Base-by-base conservation (phyloP, 345 rosid genomes). In the Citrus hindsii region DNA sequence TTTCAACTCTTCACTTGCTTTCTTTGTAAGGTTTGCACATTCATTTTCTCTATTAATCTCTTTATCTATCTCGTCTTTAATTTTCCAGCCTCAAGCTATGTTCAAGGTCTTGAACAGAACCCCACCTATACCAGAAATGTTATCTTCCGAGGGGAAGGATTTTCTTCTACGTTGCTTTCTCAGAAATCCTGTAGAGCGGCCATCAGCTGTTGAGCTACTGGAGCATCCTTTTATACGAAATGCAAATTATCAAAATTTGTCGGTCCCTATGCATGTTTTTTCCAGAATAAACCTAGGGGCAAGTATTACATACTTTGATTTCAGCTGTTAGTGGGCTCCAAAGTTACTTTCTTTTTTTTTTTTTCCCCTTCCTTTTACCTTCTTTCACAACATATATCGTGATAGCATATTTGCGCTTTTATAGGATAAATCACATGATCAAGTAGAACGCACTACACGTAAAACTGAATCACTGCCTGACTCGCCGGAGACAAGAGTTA, bases 131-230 rank as follows among this genome's bases (percentile, higher is more conserved):
- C 96, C 96, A n/a, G 86, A 89, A 68, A 76, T 79, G 6, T 79
- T 92, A 76, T 90, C 93, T 51, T 72, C 84, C 2, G 88, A 85
- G 69, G 93, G 88, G 38, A 92, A 85, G 86, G 89, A 92, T 81
- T 92, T 92, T 80, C 93, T 92, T 62, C 72, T 38, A 9, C 30
- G 81, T 35, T 92, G 96, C 85, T 89, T 92, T 72, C 81, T 13
- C 56, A 90, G 91, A 80, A 84, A 90, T 74, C 96, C 96, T 38
- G 92, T 86, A 4, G 83, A 87, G 67, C 81, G 96, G 46, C 88
- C 89, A 46, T 78, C 90, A 0, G 96, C 96, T 58, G 56, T 13
- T 60, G 22, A 0, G 78, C 83, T 90, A 68, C 92, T 92, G 19
- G 87, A 85, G 77, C 93, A 92, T 79, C 88, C 93, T 65, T 92